A percentile compares a stretch with the other conserved stretches of the same genome.
Evolutionary conservation across 2,329 filamentous ascomycete species (phyloP).

Genomic region (Coleophoma eucalyptorum): DNA sequence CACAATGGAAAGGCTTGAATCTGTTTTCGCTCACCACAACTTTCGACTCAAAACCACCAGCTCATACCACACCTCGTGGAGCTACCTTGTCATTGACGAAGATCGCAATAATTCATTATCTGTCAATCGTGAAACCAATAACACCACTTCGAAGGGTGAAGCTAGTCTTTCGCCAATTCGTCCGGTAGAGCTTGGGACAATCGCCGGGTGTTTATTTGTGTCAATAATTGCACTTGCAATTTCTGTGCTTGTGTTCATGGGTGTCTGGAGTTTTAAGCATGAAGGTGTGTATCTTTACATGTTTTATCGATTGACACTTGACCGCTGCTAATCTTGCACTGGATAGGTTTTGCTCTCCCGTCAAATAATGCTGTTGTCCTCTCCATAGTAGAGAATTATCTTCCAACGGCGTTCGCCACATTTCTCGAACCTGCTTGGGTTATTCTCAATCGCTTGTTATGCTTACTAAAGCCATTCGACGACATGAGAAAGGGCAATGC

Average conservation of each 20-base stretch:
- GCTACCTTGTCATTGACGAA: too few relatives aligned
- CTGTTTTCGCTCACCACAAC: neutral
- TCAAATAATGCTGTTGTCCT: conserved; percentile 20
- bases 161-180: conserved; percentile 1
- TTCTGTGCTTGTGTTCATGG: conserved; percentile 6
- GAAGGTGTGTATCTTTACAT: conserved; percentile 8
- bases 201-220: conserved; percentile 9
- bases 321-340: neutral
- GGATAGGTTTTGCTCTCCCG: conserved; percentile 12
- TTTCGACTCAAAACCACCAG: neutral
- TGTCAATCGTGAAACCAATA: too few relatives aligned
- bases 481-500: conserved; percentile 40
- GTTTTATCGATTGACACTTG: neutral
- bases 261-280: conserved; percentile 4
- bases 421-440: conserved; percentile 55
- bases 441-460: conserved; percentile 47
- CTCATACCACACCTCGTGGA: too few relatives aligned
- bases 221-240: conserved; percentile 4
- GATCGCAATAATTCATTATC: too few relatives aligned
- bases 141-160: neutral
- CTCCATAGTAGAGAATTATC: conserved; percentile 40
- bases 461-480: conserved; percentile 50
- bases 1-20: neutral
- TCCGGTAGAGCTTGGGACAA: conserved; percentile 11
- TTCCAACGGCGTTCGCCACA: conserved; percentile 51